Base-by-base conservation (phyloP, 176 grass and related monocot species). In the Musa acuminata region DNA sequence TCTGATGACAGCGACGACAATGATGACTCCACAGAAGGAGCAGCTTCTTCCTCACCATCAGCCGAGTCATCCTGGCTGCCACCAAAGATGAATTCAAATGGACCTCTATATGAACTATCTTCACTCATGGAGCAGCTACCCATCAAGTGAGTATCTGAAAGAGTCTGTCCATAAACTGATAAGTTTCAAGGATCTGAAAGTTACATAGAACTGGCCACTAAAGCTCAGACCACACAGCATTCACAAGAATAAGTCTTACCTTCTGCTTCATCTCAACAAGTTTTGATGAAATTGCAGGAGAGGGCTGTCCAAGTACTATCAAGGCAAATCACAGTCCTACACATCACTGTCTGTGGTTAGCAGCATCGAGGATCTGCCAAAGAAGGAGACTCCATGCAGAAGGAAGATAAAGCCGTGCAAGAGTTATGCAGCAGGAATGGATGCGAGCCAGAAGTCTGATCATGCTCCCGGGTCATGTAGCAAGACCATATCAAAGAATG, bases 311-410 rank as follows among this genome's bases (percentile, higher is more conserved):
- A 86, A 55, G 49, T 88, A 82, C 76, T 92, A 86, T 71, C 78
- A 84, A 74, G 89, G 89, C 5, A 88, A 92, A 82, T 86, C 86
- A 8, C 86, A 86, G 71, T 92, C 89, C 67, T 92, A 86, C 64
- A 86, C 83, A 58, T 86, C 80, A 8, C 72, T 92, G 62, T 79
- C 81, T 13, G 72, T 66, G 54, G 86, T 52, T 24, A 82, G 71
- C 73, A 77, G 68, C 72, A 54, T 82, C 70, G 78, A 92, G 70
- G 81, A 92, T 51, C 84, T 92, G 58, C 81, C 84, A 11, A 92
- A 92, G 64, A 81, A 86, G 77, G 78, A 65, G 69, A 65, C 8
- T 64, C 75, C 89, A 10, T 92, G 72, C 73, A 84, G 19, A 69
- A 88, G 73, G 53, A 57, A 55, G 73, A 93, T 84, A 74, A 97